These are phyloP conservation scores for Rhodamnia argentea DNA, from an alignment of 345 rosid genomes.

Conservation along the genomic window DNA sequence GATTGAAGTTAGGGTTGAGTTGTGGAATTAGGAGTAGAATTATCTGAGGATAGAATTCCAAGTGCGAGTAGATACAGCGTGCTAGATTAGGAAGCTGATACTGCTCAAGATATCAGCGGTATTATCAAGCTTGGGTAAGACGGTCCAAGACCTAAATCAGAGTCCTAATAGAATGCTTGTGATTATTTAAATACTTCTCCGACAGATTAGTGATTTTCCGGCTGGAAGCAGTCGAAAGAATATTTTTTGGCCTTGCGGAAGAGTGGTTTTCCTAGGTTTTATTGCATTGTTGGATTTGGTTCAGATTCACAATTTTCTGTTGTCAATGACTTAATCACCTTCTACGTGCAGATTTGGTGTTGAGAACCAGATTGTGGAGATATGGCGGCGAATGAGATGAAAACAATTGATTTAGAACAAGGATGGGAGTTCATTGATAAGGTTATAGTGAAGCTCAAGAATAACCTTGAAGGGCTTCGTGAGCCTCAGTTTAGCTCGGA, in stretches of 20 bases:
- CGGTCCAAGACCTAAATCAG: background rate
- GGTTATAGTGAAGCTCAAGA: slow-evolving; percentile 52
- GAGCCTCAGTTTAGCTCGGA: slow-evolving; percentile 44
- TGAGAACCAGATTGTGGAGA: background rate
- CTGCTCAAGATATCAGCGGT: background rate
- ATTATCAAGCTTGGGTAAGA: background rate
- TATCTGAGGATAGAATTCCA: background rate
- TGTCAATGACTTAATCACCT: background rate
- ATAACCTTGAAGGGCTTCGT: slow-evolving; percentile 40
- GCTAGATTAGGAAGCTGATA: background rate
- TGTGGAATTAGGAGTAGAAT: background rate
- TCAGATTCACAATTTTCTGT: background rate
- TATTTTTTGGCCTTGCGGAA: background rate
- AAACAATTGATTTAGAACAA: slow-evolving; percentile 36
- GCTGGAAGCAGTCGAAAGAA: background rate
- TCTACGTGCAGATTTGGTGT: background rate
- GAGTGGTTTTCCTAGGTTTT: background rate
- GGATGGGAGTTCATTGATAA: slow-evolving; percentile 64
- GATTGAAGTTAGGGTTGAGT: background rate
- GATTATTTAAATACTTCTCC: background rate
- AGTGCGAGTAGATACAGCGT: background rate
- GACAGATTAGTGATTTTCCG: background rate
- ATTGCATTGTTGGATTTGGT: background rate
- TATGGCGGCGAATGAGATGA: slow-evolving; percentile 25
- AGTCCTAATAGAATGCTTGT: background rate